These are phyloP conservation scores for Beauveria scarabaeidicola DNA, from an alignment of 2,329 filamentous ascomycete genomes.

Conservation along the genomic window DNA sequence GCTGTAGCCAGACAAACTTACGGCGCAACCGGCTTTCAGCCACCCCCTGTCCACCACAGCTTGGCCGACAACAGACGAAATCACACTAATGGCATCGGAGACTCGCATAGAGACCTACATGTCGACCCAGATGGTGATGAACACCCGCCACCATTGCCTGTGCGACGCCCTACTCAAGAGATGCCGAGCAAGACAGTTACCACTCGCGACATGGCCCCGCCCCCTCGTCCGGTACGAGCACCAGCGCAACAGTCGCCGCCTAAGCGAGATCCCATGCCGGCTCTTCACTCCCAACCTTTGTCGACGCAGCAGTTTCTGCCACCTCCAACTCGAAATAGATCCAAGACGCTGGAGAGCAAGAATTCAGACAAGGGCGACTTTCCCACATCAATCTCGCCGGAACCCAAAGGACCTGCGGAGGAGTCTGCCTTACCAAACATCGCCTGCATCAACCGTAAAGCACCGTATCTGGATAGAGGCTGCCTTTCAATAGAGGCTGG, in stretches of 20 bases:
- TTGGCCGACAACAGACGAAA: constrained; percentile 34
- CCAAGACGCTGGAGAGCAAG: constrained; percentile 33
- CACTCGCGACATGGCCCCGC: constrained; percentile 2
- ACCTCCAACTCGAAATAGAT: constrained; percentile 24
- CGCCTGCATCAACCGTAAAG: constrained; percentile 73
- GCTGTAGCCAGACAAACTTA: constrained; percentile 16
- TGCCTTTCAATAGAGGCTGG: constrained; percentile 71
- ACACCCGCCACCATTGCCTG: constrained; percentile 39
- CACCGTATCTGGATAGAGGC: constrained; percentile 65
- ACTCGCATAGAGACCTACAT: constrained; percentile 26
- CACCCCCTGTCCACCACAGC: constrained; percentile 45
- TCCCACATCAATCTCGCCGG: constrained; percentile 16
- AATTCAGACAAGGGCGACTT: constrained; percentile 15
- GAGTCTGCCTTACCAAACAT: constrained; percentile 71
- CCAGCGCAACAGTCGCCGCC: constrained; percentile 5
- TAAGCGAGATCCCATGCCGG: not conserved
- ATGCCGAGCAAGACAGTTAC: not conserved
- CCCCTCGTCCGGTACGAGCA: constrained; percentile 34
- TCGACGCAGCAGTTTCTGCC: constrained; percentile 22
- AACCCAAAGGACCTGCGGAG: constrained; percentile 38
- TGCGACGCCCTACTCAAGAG: constrained; percentile 33
- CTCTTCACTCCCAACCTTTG: constrained; percentile 9
- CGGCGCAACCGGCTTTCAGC: constrained; percentile 32
- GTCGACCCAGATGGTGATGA: constrained; percentile 36
- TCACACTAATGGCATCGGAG: constrained; percentile 35